Conservation (phyloP, 1,284 basidiomycete species). For the Ustilago hordei region DNA sequence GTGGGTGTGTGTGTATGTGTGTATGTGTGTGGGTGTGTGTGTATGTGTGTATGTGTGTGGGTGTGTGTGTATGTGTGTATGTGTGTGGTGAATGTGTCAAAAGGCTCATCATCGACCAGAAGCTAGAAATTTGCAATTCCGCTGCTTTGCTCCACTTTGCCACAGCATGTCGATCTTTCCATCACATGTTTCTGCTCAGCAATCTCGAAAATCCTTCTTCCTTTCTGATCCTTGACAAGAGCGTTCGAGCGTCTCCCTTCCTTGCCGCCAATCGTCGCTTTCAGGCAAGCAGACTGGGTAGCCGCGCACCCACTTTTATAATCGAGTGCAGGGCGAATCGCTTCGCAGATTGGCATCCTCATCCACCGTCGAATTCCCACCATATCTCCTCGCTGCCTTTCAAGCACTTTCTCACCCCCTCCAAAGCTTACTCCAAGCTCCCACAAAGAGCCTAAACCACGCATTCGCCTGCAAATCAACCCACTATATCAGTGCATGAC, state of each 20-base stretch:
- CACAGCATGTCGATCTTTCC: neutral
- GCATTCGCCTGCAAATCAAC: too few species aligned
- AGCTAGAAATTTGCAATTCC: neutral
- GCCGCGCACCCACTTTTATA: neutral
- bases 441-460: too few species aligned
- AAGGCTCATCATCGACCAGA: slow-evolving; percentile 17
- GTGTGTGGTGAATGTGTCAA: slow-evolving; percentile 31
- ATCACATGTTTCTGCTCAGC: neutral
- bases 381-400: neutral
- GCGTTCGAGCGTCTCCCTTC: neutral
- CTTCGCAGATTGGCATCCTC: neutral
- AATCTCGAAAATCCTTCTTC: neutral
- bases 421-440: too few species aligned
- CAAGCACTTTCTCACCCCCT: too few species aligned
- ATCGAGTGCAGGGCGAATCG: neutral
- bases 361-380: neutral
- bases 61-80: too few species aligned
- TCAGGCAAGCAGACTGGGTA: neutral
- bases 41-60: too few species aligned
- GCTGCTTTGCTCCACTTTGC: slow-evolving; percentile 9
- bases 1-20: neutral
- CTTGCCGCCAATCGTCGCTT: neutral
- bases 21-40: too few species aligned
- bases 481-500: neutral
- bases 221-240: neutral